A percentile compares a stretch with the other conserved stretches of the same genome.
Conservation (phyloP, 2,329 filamentous ascomycete genomes). For the Fusarium transvaalense region DNA sequence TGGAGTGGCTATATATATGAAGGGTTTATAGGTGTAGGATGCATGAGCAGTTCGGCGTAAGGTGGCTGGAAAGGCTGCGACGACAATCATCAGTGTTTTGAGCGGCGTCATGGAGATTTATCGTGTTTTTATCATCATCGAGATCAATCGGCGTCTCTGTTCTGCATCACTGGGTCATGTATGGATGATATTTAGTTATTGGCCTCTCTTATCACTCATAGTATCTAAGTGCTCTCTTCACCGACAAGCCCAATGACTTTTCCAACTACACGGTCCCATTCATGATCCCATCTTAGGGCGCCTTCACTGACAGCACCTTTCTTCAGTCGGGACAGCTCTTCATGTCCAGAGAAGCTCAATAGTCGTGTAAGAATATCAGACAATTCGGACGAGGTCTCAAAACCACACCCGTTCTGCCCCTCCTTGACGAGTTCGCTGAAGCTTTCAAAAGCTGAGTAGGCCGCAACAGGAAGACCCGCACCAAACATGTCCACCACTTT, state of each 20-base stretch:
- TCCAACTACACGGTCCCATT: slow-evolving; percentile 89
- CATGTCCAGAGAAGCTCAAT: slow-evolving; percentile 64
- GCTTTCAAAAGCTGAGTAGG: slow-evolving; percentile 87
- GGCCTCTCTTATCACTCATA: neutral
- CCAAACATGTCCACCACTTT: slow-evolving; percentile 99
- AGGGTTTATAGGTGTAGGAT: neutral
- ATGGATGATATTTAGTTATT: neutral
- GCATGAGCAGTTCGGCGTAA: slow-evolving; percentile 28
- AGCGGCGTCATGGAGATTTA: slow-evolving; percentile 39
- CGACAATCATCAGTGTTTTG: slow-evolving; percentile 32
- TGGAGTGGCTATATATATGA: neutral
- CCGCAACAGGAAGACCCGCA: slow-evolving; percentile 88
- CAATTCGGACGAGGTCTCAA: slow-evolving; percentile 77
- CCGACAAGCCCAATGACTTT: slow-evolving; percentile 70
- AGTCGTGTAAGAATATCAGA: slow-evolving; percentile 72
- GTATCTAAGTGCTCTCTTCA: slow-evolving; percentile 29
- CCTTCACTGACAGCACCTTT: slow-evolving; percentile 81
- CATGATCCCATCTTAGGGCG: slow-evolving; percentile 84
- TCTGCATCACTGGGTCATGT: neutral
- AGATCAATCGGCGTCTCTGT: slow-evolving; percentile 15
- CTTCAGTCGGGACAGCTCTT: slow-evolving; percentile 71
- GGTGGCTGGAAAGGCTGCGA: slow-evolving; percentile 14
- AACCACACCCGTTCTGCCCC: slow-evolving; percentile 86
- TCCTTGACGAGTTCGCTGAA: slow-evolving; percentile 93
- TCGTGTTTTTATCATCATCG: slow-evolving; percentile 32